Conservation (phyloP, 2,329 filamentous ascomycete species). For the Trichoderma endophyticum region DNA sequence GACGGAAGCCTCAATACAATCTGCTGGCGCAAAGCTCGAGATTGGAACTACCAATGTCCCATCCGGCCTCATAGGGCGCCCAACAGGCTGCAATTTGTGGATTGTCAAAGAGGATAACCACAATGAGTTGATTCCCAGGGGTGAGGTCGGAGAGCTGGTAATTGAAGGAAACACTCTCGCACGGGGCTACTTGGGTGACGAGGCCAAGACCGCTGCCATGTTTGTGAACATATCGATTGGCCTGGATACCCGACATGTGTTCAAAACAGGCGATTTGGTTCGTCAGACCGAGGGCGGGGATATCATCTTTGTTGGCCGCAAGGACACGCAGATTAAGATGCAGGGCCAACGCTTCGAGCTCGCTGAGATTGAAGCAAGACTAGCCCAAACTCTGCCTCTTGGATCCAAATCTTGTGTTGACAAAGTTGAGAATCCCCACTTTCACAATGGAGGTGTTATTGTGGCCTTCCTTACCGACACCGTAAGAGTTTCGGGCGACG, state of each 20-base stretch:
- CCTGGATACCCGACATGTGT: not conserved
- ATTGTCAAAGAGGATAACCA: not conserved
- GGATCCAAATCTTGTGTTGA: not conserved
- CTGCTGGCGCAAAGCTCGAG: not conserved
- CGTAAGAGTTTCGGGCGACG: not conserved
- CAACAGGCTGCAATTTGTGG: slow-evolving; percentile 5
- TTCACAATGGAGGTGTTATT: not conserved
- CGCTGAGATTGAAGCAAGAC: slow-evolving; percentile 19
- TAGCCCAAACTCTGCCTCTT: not conserved
- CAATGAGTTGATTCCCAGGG: not conserved
- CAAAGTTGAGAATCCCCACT: not conserved
- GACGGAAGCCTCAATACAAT: slow-evolving; percentile 2
- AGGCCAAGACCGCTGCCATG: not conserved
- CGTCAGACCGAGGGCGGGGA: slow-evolving; percentile 31
- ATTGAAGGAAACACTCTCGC: slow-evolving; percentile 9
- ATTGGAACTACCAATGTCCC: not conserved
- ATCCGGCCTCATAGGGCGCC: not conserved
- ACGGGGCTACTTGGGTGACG: slow-evolving; percentile 12
- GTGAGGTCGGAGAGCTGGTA: slow-evolving; percentile 5
- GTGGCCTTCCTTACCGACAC: not conserved
- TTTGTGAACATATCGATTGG: not conserved
- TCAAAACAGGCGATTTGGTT: slow-evolving; percentile 26
- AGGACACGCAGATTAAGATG: slow-evolving; percentile 35
- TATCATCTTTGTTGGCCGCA: slow-evolving; percentile 25
- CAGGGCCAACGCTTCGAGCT: slow-evolving; percentile 53